Evolutionary conservation across 2,329 filamentous ascomycete genomes (phyloP).

Genomic region (Harringtonia lauricola): DNA sequence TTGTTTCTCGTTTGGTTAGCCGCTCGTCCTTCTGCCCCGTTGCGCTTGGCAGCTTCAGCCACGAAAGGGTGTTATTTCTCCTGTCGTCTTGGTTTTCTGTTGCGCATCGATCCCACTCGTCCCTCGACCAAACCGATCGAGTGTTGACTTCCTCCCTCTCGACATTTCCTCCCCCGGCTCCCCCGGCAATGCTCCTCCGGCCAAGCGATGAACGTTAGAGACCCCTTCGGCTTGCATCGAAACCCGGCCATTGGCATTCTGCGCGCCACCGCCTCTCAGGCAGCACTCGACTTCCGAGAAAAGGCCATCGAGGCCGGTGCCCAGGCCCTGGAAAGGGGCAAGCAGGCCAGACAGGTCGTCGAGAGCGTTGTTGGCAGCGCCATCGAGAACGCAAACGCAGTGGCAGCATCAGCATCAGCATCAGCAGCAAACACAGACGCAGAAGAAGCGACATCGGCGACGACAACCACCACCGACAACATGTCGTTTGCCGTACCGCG

Average conservation of each 20-base stretch:
- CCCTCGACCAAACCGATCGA: too few relatives aligned
- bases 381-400: slow-evolving; percentile 5
- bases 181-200: slow-evolving; percentile 6
- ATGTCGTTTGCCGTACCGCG: slow-evolving; percentile 59
- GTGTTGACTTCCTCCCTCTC: too few relatives aligned
- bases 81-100: too few relatives aligned
- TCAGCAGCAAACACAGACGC: not conserved
- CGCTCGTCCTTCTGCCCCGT: too few relatives aligned
- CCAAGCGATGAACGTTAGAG: slow-evolving; percentile 27
- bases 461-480: slow-evolving; percentile 20
- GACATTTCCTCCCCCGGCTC: too few relatives aligned
- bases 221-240: slow-evolving; percentile 29
- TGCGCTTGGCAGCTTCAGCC: too few relatives aligned
- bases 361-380: slow-evolving; percentile 11
- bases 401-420: slow-evolving; percentile 4
- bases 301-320: slow-evolving; percentile 37
- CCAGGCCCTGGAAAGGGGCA: slow-evolving; percentile 32
- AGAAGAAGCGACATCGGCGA: too few relatives aligned
- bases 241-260: slow-evolving; percentile 31
- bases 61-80: too few relatives aligned
- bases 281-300: slow-evolving; percentile 31
- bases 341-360: slow-evolving; percentile 21
- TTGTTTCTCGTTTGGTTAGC: too few relatives aligned
- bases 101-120: too few relatives aligned
- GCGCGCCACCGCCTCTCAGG: slow-evolving; percentile 33